phyloP scores from a whole-genome alignment of 148 eudicot species.

The Limonium bicolor region DNA sequence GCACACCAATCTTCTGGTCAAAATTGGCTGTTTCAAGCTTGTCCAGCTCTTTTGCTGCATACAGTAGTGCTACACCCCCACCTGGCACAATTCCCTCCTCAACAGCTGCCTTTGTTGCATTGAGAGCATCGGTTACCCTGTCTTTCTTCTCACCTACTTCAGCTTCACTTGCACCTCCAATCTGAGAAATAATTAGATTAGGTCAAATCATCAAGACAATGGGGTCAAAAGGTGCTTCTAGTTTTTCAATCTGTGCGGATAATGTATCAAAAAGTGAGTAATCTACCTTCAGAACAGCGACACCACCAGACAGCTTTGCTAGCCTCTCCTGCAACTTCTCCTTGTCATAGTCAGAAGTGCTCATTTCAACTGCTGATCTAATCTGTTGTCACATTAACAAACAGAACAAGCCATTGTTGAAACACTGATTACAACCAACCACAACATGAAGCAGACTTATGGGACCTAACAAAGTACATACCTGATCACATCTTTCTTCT shows the following conservation, averaged over 20 bases:
- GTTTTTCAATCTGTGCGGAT: too few species aligned
- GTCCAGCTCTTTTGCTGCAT: slow-evolving; percentile 43
- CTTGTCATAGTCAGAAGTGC: slow-evolving; percentile 78
- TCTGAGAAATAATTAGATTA: slow-evolving; percentile 17
- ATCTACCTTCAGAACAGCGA: slow-evolving; percentile 78
- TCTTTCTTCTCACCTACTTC: slow-evolving; percentile 97
- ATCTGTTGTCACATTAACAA: slow-evolving; percentile 24
- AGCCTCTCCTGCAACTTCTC: slow-evolving; percentile 88
- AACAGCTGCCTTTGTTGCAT: slow-evolving; percentile 97
- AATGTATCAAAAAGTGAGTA: background rate
- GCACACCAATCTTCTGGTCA: slow-evolving; percentile 61
- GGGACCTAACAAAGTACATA: slow-evolving; percentile 8
- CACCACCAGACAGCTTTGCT: slow-evolving; percentile 92
- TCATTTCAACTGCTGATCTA: slow-evolving; percentile 44
- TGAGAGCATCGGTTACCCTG: slow-evolving; percentile 89
- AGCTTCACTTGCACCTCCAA: slow-evolving; percentile 96
- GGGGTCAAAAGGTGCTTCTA: too few species aligned
- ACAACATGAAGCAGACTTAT: background rate
- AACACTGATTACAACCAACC: background rate
- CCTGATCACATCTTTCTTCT: slow-evolving; percentile 97
- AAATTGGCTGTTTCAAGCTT: slow-evolving; percentile 33
- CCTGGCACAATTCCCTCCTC: slow-evolving; percentile 94
- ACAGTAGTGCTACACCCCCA: slow-evolving; percentile 61
- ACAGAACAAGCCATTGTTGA: background rate
- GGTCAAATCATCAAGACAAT: too few species aligned